Evolutionary conservation across 1,284 basidiomycete species (phyloP), one percentile per base, ranked within the genome.

Genomic region (Fomitopsis schrenkii): DNA sequence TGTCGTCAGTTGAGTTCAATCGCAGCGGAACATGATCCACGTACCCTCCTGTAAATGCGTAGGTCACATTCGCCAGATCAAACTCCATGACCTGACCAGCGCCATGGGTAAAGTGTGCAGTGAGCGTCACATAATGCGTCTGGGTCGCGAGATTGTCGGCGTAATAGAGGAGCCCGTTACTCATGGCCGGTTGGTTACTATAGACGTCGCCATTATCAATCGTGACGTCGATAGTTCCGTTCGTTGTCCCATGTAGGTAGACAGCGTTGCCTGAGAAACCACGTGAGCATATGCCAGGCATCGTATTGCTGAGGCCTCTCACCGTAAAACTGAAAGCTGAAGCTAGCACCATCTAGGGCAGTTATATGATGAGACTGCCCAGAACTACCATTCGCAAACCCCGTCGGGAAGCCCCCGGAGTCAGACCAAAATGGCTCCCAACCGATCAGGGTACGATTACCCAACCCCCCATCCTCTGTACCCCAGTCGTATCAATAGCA

Each of bases 351-450:
- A 19, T 65, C 40, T 12, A 67, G 55, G 2, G 68, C 68, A 4
- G 72, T 72, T 7, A 70, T 62, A 46, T 73, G 72, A 52, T 60
- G 56, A 4, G 69, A 68, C 22, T 63, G 53, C n/a, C 72, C 70
- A 1, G 59, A 42, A 12, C 56, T 56, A 5, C 58, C 46, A 35
- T 66, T 62, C 45, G 68, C 71, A 19, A 54, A 57, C 1, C 30
- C 28, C 14, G 59, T 54, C 19, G 63, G 66, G 62, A 66, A 70
- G 10, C 67, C 66, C 22, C 67, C 68, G 2, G 66, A 64, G n/a
- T 55, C 64, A 1, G 68, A 66, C 61, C 68, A 74, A 68, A 67
- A 73, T 10, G 70, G 62, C 57, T 71, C 67, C 71, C 73, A 74
- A 9, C 73, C 71, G 17, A 65, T 65, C 12, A 28, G 53, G 28